Conservation (phyloP, 1,139 yeast genomes). For the Arxiozyma slooffiae region DNA sequence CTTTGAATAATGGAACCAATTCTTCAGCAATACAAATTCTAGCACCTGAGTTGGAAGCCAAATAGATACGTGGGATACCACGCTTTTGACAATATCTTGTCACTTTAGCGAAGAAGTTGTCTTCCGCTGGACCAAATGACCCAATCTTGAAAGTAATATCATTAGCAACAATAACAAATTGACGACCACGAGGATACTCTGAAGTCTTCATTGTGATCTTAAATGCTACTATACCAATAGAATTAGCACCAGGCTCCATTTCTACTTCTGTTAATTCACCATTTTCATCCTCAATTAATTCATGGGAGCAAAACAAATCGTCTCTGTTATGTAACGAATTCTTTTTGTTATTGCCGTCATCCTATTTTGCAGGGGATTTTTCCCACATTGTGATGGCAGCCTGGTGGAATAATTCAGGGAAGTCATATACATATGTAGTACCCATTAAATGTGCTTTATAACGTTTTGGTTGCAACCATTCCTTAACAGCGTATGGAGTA, state of each 20-base stretch:
- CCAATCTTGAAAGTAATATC: conserved; percentile 97
- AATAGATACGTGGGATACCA: conserved; percentile 90
- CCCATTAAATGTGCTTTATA: conserved; percentile 98
- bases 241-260: conserved; percentile 93
- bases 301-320: conserved; percentile 68
- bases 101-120: conserved; percentile 78
- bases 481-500: conserved; percentile 95
- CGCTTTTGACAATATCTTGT: conserved; percentile 82
- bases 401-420: conserved; percentile 97
- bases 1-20: conserved; percentile 76
- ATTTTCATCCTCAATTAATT: conserved; percentile 72
- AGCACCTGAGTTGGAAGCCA: conserved; percentile 98
- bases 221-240: conserved; percentile 97
- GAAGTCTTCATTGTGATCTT: conserved; percentile 85
- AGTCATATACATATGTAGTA: conserved; percentile 93
- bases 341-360: neutral
- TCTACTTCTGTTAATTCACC: conserved; percentile 77
- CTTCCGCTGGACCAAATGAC: conserved; percentile 98
- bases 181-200: conserved; percentile 94
- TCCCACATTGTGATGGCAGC: conserved; percentile 83
- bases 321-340: conserved; percentile 19
- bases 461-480: conserved; percentile 95
- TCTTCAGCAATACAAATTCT: conserved; percentile 98
- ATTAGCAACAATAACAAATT: conserved; percentile 83
- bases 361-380: conserved; percentile 40